Evolutionary conservation across 192 early-diverging fungal species (phyloP), one percentile per base, ranked within the genome.

Genomic region (Funneliformis geosporum): DNA sequence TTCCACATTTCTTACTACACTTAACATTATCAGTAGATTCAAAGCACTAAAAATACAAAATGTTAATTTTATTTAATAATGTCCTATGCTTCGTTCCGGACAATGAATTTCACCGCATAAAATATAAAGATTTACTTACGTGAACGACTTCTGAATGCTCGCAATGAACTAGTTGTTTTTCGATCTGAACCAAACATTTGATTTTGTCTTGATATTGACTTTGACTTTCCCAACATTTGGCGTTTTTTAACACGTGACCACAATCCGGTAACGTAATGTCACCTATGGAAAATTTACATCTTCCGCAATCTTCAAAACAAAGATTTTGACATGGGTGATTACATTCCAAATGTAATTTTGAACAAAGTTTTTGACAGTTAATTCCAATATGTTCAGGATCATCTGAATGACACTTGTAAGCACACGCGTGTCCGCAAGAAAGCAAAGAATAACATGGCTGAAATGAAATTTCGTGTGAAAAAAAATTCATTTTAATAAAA

Each of bases 341-440:
- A 70, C 89, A 91, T 1, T 70, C 46, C 5, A 23, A 27, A 8
- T 82, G 81, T 25, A 89, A 78, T 16, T 86, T 79, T 10, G 81
- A 39, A 59, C 90, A 90, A 1, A 75, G 68, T 74, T 87, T 81
- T 33, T 73, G 75, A 75, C 89, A 90, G 43, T 50, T 80, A 38
- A 87, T 81, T 2, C 77, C 47, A 25, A 75, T 40, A 78, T 91
- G 90, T 0, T 80, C 81, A 6, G 75, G 72, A 66, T 78, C 76
- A 66, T 78, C 76, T 6, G 43, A 44, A 68, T 78, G 76, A 46
- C 76, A 78, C 67, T 78, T 78, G 33, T 78, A 67, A 46, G 61
- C 80, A 84, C 90, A 91, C 16, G 73, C 42, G 61, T 91, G 90
- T 23, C 90, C 90, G 76, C 90, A 91, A 1, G 65, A 33, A 73